Conservation (phyloP, 192 early-diverging fungal species). For the Coemansia sp. region DNA sequence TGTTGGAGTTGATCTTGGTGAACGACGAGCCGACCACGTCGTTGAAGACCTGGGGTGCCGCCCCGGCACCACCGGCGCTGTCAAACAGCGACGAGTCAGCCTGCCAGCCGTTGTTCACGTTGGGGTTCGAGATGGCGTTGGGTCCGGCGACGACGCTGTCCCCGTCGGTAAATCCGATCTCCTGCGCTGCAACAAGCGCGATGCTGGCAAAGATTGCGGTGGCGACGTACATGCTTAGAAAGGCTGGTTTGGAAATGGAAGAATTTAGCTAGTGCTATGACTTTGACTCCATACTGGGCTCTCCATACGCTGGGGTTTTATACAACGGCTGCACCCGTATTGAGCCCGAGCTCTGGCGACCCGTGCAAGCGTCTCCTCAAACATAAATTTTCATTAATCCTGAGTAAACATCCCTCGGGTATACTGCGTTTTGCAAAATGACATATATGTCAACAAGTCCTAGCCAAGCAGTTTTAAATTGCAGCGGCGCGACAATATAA, state of each 20-base stretch:
- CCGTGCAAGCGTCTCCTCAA: background rate
- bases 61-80: conserved; percentile 1
- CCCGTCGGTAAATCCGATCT: conserved; percentile 40
- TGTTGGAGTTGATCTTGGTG: conserved; percentile 41
- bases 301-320: background rate
- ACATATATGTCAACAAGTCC: background rate
- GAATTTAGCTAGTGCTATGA: background rate
- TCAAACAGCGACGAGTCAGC: conserved; percentile 36
- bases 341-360: too few relatives aligned
- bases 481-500: too few relatives aligned
- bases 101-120: conserved; percentile 51
- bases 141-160: conserved; percentile 29
- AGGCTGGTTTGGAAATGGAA: background rate
- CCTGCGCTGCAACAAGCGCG: conserved; percentile 14
- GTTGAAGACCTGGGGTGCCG: conserved; percentile 33
- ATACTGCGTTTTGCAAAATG: background rate
- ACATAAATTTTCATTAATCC: too few relatives aligned
- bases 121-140: conserved; percentile 46
- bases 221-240: conserved; percentile 6
- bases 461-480: background rate
- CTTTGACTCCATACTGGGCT: background rate
- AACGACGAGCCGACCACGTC: conserved; percentile 42
- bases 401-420: too few relatives aligned
- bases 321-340: background rate
- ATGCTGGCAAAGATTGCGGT: conserved; percentile 7